Evolutionary conservation across 768 basidiomycete species (phyloP).

Genomic region (Galerina marginata): DNA sequence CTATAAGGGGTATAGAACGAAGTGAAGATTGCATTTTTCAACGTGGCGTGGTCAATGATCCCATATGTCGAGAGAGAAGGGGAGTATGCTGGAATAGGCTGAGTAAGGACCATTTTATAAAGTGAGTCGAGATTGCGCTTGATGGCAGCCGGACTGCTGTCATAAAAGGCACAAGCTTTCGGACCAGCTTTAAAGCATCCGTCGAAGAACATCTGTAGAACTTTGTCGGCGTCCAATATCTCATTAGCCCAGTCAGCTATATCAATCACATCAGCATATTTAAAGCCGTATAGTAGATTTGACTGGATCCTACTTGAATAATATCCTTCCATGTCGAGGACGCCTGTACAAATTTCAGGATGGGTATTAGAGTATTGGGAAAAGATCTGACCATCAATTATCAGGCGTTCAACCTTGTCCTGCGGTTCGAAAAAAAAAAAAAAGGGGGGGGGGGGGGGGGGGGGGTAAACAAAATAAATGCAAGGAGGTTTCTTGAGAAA

Average conservation of each 20-base stretch:
- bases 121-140: slow-evolving; percentile 38
- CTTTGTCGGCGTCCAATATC: slow-evolving; percentile 43
- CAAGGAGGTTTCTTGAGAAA: not conserved
- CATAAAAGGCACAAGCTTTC: slow-evolving; percentile 40
- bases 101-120: slow-evolving; percentile 31
- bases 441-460: no score
- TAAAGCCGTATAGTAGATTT: not conserved
- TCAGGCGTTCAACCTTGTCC: slow-evolving; percentile 33
- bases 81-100: slow-evolving; percentile 39
- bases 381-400: not conserved
- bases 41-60: slow-evolving; percentile 37
- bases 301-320: not conserved
- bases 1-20: slow-evolving; percentile 39
- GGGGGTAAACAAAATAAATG: not conserved
- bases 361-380: not conserved
- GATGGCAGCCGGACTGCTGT: slow-evolving; percentile 36
- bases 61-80: slow-evolving; percentile 30
- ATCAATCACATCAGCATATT: not conserved
- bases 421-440: not conserved
- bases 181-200: slow-evolving; percentile 44
- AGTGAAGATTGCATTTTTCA: slow-evolving; percentile 37
- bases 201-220: slow-evolving; percentile 38
- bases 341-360: not conserved
- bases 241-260: slow-evolving; percentile 41
- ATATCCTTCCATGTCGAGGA: slow-evolving; percentile 9